Conservation (phyloP, 495 filamentous ascomycete species). For the Tuber brumale region DNA sequence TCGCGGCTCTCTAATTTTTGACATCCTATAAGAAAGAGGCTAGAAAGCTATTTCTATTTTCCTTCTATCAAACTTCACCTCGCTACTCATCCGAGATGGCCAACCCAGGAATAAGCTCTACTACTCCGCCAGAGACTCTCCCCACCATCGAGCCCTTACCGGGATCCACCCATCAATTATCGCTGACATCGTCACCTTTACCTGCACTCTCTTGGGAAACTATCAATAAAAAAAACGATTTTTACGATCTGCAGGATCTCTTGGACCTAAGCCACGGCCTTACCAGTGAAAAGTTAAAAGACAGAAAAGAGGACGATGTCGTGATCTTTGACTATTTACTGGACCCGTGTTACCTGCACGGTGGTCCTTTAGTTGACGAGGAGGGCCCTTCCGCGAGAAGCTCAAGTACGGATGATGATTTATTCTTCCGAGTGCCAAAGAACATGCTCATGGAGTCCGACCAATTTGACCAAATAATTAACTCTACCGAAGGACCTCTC, state of each 20-base stretch:
- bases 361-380: no score
- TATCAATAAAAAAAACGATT: not conserved
- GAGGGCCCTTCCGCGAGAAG: no score
- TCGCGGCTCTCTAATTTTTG: no score
- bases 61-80: no score
- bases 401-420: not conserved
- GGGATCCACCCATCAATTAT: no score
- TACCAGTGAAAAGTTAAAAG: not conserved
- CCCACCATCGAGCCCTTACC: no score
- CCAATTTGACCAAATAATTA: not conserved
- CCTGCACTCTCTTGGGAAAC: not conserved
- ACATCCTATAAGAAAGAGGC: no score
- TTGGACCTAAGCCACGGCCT: not conserved
- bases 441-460: not conserved
- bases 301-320: not conserved
- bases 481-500: not conserved
- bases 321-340: not conserved
- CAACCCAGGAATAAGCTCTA: no score
- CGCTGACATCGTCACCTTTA: no score
- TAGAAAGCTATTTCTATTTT: no score
- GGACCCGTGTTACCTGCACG: not conserved
- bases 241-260: not conserved
- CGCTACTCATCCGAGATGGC: no score
- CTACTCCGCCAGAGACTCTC: no score
- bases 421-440: not conserved